phyloP scores from a whole-genome alignment of 2,329 filamentous ascomycete genomes.

The Conoideocrella luteorostrata region DNA sequence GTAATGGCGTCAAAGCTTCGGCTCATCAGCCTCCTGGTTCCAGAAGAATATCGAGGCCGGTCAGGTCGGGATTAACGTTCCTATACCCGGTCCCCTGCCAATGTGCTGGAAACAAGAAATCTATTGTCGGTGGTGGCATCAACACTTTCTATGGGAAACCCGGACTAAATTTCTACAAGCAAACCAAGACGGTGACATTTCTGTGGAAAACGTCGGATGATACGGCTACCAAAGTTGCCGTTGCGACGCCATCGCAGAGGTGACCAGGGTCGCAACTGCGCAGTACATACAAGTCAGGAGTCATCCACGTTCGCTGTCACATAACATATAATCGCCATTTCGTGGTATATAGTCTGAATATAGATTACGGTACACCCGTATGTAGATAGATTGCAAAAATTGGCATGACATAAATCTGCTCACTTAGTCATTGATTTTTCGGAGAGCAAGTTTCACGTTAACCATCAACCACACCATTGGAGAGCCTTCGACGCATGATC shows the following conservation, averaged over 20 bases:
- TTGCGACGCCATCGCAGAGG: conserved; percentile 96
- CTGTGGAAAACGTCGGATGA: conserved; percentile 85
- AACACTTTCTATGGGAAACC: conserved; percentile 95
- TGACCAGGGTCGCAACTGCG: too few species aligned
- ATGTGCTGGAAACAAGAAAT: conserved; percentile 80
- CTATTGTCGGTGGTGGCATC: conserved; percentile 81
- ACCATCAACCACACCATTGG: too few species aligned
- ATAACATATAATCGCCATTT: too few species aligned
- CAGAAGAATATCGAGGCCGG: conserved; percentile 76
- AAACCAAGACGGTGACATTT: conserved; percentile 94
- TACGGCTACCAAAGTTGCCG: conserved; percentile 74
- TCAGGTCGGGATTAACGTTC: conserved; percentile 81
- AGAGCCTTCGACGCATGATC: too few species aligned
- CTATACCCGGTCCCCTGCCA: conserved; percentile 65
- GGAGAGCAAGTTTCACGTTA: too few species aligned
- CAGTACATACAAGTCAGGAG: too few species aligned
- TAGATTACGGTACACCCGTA: too few species aligned
- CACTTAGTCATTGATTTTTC: too few species aligned
- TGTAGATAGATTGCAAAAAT: too few species aligned
- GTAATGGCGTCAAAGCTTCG: conserved; percentile 71
- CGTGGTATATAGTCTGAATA: too few species aligned
- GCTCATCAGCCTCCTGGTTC: conserved; percentile 71
- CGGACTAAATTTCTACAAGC: conserved; percentile 91
- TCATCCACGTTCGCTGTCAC: too few species aligned
- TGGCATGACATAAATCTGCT: too few species aligned